Evolutionary conservation across 306 rosid species (phyloP).

Genomic region (Leucaena leucocephala): DNA sequence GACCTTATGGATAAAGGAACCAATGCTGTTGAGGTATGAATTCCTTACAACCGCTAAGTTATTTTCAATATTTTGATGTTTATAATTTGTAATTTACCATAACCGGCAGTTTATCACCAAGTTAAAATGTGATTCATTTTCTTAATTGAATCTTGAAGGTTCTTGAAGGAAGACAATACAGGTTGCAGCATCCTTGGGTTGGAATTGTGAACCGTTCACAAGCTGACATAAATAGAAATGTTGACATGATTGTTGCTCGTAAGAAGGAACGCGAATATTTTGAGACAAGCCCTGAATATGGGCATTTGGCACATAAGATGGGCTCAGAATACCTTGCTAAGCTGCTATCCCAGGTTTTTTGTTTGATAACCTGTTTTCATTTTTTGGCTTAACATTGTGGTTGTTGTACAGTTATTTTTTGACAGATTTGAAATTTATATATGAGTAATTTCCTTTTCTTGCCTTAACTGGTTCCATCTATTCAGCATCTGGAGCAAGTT

Average conservation of each 20-base stretch:
- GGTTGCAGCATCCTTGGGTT: constrained; percentile 93
- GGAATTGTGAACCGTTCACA: constrained; percentile 94
- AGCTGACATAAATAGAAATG: constrained; percentile 77
- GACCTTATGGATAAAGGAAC: constrained; percentile 94
- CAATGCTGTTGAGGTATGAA: constrained; percentile 73
- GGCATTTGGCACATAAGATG: constrained; percentile 91
- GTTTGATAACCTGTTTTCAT: constrained; percentile 7
- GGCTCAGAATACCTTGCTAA: constrained; percentile 93
- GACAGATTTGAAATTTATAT: constrained; percentile 10
- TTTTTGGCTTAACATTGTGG: background rate
- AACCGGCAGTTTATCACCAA: background rate
- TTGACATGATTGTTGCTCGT: constrained; percentile 90
- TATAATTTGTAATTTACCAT: constrained; percentile 5
- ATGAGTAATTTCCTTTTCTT: constrained; percentile 26
- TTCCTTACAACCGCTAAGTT: constrained; percentile 19
- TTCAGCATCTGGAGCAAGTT: constrained; percentile 78
- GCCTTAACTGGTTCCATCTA: constrained; percentile 18
- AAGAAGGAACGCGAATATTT: constrained; percentile 85
- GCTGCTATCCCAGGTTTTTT: constrained; percentile 77
- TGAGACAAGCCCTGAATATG: constrained; percentile 90
- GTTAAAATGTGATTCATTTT: constrained; percentile 32
- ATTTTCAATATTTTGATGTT: constrained; percentile 23
- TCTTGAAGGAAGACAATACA: constrained; percentile 84
- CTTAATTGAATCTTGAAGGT: constrained; percentile 50
- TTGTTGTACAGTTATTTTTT: background rate